Conservation (phyloP, 1,284 basidiomycete genomes). For the Puccinia coronata region DNA sequence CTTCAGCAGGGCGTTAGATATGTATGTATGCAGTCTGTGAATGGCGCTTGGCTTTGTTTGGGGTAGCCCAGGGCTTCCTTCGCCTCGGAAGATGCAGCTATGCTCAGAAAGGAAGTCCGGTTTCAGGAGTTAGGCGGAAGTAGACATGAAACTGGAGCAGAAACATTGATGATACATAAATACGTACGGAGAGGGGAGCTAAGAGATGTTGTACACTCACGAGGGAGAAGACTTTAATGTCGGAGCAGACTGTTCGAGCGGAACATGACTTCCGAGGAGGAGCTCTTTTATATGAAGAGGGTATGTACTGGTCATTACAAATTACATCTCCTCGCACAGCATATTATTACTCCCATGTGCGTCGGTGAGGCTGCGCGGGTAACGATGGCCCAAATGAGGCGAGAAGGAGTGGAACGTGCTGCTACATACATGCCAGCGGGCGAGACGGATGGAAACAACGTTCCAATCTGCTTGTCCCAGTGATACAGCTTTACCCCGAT, state of each 20-base stretch:
- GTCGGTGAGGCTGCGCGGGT: no score
- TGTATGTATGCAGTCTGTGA: background rate
- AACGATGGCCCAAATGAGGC: no score
- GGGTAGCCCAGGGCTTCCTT: background rate
- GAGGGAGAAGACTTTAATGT: background rate
- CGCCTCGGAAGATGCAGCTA: background rate
- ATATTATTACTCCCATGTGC: no score
- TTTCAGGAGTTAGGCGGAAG: background rate
- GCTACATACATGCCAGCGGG: no score
- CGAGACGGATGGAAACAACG: no score
- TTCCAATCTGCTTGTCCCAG: no score
- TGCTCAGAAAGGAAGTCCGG: background rate
- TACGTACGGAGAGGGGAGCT: background rate
- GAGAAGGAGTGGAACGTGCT: no score
- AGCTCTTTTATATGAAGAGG: background rate
- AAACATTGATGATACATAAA: background rate
- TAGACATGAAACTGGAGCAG: background rate
- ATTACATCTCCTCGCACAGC: no score
- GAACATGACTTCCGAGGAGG: background rate
- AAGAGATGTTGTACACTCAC: background rate
- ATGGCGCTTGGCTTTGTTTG: background rate
- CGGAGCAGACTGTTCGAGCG: background rate
- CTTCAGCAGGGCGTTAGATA: background rate
- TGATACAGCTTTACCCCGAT: no score
- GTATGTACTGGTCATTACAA: background rate